Evolutionary conservation across 108 stramenopile species (phyloP).

Genomic region (Cyclotella sp.): DNA sequence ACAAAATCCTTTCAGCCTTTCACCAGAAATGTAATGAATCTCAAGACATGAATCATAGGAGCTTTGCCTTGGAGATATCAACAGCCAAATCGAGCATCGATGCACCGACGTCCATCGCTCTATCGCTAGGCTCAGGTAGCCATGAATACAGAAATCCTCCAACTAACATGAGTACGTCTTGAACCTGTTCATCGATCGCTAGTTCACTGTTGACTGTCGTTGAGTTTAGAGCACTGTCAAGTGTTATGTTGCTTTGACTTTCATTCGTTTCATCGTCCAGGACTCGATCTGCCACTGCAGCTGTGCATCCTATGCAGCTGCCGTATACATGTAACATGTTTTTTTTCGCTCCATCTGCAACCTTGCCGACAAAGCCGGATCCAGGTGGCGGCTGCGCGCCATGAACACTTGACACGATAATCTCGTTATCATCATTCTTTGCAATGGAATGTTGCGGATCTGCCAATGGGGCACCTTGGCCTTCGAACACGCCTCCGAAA

Average conservation of each 20-base stretch:
- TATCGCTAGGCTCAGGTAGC: neutral
- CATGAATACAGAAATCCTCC: neutral
- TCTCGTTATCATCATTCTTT: too few species aligned
- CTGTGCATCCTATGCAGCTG: slow-evolving; percentile 1
- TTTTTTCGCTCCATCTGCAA: too few species aligned
- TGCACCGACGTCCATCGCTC: neutral
- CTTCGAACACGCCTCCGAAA: too few species aligned
- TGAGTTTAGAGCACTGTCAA: neutral
- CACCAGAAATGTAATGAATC: too few species aligned
- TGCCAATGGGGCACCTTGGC: too few species aligned
- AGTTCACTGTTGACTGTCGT: neutral
- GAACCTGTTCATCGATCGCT: neutral
- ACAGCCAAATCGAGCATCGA: slow-evolving; percentile 1
- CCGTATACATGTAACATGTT: neutral
- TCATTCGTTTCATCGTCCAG: neutral
- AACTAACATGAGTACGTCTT: slow-evolving; percentile 2
- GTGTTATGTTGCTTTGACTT: neutral
- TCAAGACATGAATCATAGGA: neutral
- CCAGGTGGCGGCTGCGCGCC: too few species aligned
- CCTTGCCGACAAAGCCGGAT: too few species aligned
- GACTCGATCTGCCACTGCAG: neutral
- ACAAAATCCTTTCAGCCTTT: too few species aligned
- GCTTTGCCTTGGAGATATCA: slow-evolving; percentile 6
- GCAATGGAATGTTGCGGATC: too few species aligned
- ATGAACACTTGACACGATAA: too few species aligned